Percentiles rank a stretch among this genome's conserved stretches.
Evolutionary conservation across 257 asterid genomes (phyloP).

Genomic region (Plantago elongata): DNA sequence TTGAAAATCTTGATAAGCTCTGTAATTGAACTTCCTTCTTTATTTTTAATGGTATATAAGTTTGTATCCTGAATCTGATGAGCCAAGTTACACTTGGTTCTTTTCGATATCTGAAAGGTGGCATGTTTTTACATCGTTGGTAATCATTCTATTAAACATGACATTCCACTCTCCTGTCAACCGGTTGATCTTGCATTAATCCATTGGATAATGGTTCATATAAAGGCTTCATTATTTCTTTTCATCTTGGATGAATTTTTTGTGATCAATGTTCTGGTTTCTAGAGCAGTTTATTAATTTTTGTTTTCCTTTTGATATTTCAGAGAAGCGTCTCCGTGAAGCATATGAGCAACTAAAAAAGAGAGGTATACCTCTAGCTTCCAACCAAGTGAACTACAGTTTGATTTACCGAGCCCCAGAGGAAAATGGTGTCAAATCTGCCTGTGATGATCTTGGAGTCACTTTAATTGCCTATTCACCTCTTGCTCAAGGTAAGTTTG

Average conservation of each 20-base stretch:
- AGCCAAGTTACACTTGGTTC: background rate
- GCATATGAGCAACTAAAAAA: slow-evolving; percentile 69
- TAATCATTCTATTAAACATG: too few species aligned
- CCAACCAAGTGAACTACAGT: slow-evolving; percentile 95
- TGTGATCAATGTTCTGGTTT: background rate
- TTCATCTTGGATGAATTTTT: background rate
- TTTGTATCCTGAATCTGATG: background rate
- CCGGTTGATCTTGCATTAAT: too few species aligned
- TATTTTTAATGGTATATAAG: too few species aligned
- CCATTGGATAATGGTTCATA: too few species aligned
- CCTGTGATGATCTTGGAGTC: slow-evolving; percentile 89
- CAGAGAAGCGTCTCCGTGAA: slow-evolving; percentile 80
- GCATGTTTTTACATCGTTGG: background rate
- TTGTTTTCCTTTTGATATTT: background rate
- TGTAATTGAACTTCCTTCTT: background rate
- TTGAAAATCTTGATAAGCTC: background rate
- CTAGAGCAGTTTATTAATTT: slow-evolving; percentile 15
- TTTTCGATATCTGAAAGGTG: background rate
- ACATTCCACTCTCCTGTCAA: too few species aligned
- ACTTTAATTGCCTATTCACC: slow-evolving; percentile 84
- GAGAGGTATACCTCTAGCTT: slow-evolving; percentile 88
- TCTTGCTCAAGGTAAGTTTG: slow-evolving; percentile 77
- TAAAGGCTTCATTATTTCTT: too few species aligned
- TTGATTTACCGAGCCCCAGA: slow-evolving; percentile 80
- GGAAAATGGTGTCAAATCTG: slow-evolving; percentile 82